Base-by-base conservation (phyloP, 305 asterid genomes). In the Salvia sclarea region DNA sequence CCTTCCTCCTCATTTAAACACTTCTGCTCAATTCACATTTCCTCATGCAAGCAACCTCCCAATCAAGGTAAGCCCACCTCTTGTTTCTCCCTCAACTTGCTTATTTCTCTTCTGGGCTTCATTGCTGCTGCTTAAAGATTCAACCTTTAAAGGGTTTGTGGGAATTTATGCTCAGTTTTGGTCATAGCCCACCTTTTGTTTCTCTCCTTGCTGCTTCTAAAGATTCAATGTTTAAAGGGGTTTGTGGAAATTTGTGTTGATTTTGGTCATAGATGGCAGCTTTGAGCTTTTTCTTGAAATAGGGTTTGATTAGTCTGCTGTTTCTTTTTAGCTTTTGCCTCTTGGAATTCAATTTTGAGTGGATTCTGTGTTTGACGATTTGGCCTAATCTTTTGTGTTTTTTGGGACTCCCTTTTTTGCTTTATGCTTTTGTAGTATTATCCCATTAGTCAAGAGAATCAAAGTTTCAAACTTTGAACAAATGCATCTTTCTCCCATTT, bases 291-390 rank as follows among this genome's bases (percentile, higher is more conserved):
- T 60, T 44, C 40, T 75, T 20, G 22, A 60, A 69, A 49, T 73
- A 13, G 47, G 48, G 40, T 61, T 61, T 38, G 50, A 49, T 74
- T 83, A 78, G 70, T 81, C 80, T 80, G 83, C 69, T 63, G 65
- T 45, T n/a, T n/a, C n/a, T n/a, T n/a, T n/a, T n/a, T 47, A 18
- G 67, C 68, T 70, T 61, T 69, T 75, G 70, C 78, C 59, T 74
- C 74, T 71, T 50, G 54, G 64, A 49, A 66, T 76, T 64, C 63
- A 54, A 66, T 75, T 68, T 47, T 40, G 5, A 50, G 61, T 20
- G 76, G 74, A 80, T 69, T 70, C 66, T 49, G 49, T 68, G 68
- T 77, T 33, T 76, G 86, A 77, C 78, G 54, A 81, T 57, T 67
- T 82, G n/a, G 12, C 55, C 55, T 1, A 25, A 68, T 74, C 64